Conservation (phyloP, 768 basidiomycete genomes). For the Clavaria fumosa region DNA sequence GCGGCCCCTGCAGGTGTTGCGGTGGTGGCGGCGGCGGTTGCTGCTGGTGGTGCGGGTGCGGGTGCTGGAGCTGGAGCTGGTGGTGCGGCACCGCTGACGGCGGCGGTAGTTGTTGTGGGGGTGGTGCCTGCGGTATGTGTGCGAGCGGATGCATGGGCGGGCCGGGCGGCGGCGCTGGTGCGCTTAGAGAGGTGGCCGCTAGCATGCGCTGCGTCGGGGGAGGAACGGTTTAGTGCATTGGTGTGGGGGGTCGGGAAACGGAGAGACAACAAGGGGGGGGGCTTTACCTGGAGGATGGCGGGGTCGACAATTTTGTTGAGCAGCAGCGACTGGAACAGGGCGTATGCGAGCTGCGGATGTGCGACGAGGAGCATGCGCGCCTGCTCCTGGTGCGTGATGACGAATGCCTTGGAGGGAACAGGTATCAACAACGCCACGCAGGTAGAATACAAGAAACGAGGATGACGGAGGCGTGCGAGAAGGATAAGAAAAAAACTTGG, state of each 20-base stretch:
- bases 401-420: slow-evolving; percentile 92
- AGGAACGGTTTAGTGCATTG: slow-evolving; percentile 7
- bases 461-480: too few relatives aligned
- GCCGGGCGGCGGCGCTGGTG: slow-evolving; percentile 15
- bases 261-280: neutral
- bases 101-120: slow-evolving; percentile 15
- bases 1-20: slow-evolving; percentile 16
- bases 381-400: slow-evolving; percentile 83
- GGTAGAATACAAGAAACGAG: too few relatives aligned
- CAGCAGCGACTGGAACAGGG: slow-evolving; percentile 86
- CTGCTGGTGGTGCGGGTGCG: slow-evolving; percentile 17
- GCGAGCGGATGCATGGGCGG: slow-evolving; percentile 18
- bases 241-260: neutral
- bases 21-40: slow-evolving; percentile 17
- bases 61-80: slow-evolving; percentile 18
- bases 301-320: slow-evolving; percentile 90
- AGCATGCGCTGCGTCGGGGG: slow-evolving; percentile 15
- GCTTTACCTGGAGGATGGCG: slow-evolving; percentile 42
- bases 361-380: slow-evolving; percentile 62
- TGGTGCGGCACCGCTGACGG: slow-evolving; percentile 20
- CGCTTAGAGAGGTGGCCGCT: slow-evolving; percentile 12
- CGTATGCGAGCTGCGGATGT: slow-evolving; percentile 91
- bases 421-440: too few relatives aligned
- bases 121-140: slow-evolving; percentile 19
- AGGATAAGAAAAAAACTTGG: too few relatives aligned